Evolutionary conservation across 805 yeast species (phyloP).

Genomic region (Ogataea degrootiae): DNA sequence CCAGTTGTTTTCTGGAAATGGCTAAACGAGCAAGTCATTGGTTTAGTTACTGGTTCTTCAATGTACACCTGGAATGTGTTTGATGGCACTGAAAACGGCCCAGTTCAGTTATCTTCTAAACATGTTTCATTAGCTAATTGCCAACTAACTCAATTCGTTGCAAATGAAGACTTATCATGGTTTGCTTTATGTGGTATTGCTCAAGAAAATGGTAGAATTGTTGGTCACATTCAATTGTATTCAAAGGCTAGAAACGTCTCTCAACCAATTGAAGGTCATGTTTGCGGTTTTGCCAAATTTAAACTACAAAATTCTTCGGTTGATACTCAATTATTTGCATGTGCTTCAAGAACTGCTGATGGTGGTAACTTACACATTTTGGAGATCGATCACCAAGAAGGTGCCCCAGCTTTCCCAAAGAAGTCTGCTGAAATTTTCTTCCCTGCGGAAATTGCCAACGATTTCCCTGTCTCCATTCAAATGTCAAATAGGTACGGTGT

Average conservation of each 20-base stretch:
- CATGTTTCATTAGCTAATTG: conserved; percentile 73
- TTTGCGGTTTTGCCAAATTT: conserved; percentile 79
- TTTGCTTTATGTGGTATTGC: conserved; percentile 93
- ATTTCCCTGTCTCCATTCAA: conserved; percentile 92
- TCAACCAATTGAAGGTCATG: conserved; percentile 97
- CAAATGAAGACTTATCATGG: conserved; percentile 82
- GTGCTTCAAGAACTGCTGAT: conserved; percentile 82
- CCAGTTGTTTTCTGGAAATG: conserved; percentile 96
- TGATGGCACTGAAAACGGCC: conserved; percentile 79
- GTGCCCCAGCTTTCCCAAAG: conserved; percentile 79
- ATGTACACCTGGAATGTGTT: conserved; percentile 80
- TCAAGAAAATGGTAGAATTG: conserved; percentile 89
- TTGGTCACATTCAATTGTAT: conserved; percentile 92
- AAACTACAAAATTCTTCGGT: conserved; percentile 67
- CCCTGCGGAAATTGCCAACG: conserved; percentile 94
- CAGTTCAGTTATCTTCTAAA: conserved; percentile 74
- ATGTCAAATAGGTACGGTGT: conserved; percentile 83
- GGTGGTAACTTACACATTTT: conserved; percentile 87
- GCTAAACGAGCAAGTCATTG: conserved; percentile 69
- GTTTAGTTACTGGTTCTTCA: conserved; percentile 75
- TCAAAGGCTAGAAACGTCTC: conserved; percentile 87
- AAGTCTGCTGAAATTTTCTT: conserved; percentile 89
- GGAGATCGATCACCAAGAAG: conserved; percentile 91
- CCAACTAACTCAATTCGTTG: conserved; percentile 87
- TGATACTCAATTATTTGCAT: conserved; percentile 84